phyloP scores from a whole-genome alignment of 2,329 filamentous ascomycete species.

The Ophiostoma piceae region DNA sequence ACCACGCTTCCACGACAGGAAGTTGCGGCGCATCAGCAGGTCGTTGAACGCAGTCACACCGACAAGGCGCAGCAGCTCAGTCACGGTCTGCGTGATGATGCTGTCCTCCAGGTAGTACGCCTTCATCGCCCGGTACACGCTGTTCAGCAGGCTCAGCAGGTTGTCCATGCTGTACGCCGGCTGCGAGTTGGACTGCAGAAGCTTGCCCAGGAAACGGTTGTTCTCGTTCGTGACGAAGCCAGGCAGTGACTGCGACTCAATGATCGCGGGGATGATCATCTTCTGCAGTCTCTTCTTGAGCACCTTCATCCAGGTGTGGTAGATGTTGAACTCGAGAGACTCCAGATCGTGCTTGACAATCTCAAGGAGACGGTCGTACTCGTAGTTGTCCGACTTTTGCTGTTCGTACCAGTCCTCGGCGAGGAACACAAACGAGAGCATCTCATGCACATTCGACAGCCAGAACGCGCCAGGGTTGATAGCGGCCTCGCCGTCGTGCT shows the following conservation, averaged over 20 bases:
- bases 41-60: constrained; percentile 99
- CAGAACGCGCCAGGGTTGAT: constrained; percentile 98
- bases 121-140: constrained; percentile 98
- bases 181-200: constrained; percentile 80
- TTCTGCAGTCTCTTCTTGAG: constrained; percentile 98
- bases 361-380: constrained; percentile 94
- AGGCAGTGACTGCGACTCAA: constrained; percentile 95
- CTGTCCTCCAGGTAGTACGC: constrained; percentile 94
- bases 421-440: constrained; percentile 98
- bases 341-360: constrained; percentile 99
- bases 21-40: constrained; percentile 93
- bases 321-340: constrained; percentile 98
- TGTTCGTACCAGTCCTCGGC: constrained; percentile 99
- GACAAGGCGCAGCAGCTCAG: constrained; percentile 84
- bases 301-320: constrained; percentile 99
- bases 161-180: constrained; percentile 99
- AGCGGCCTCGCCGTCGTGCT: constrained; percentile 93
- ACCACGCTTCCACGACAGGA: constrained; percentile 98
- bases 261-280: constrained; percentile 99
- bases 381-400: constrained; percentile 98
- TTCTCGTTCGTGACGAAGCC: constrained; percentile 98
- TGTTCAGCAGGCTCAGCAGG: constrained; percentile 88
- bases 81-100: constrained; percentile 93
- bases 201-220: constrained; percentile 95
- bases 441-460: constrained; percentile 98